Evolutionary conservation across 805 yeast species (phyloP), one percentile per base, ranked within the genome.

Genomic region (Ogataea paraovalis): DNA sequence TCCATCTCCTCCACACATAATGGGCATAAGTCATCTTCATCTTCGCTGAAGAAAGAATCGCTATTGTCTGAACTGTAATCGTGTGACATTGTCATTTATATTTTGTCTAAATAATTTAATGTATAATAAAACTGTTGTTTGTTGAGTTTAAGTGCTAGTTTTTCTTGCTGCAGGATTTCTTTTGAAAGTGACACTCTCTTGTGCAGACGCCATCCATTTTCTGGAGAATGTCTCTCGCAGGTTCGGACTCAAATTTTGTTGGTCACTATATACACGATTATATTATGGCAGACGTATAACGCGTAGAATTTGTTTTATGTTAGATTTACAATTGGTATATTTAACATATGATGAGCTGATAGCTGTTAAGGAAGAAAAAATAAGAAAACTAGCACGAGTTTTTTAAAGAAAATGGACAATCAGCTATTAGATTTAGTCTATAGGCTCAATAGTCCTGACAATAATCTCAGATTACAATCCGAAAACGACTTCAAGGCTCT

Each of bases 1-100:
- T 94, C 99, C 90, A 94, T 84, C 65, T 94, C 97, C 69, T 94
- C 99, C 62, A 91, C 92, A 73, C 99, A 94, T 53, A 94, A 79
- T 47, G 99, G 99, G 70, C 96, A 84, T 55, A 76, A 74, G 54
- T 87, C 95, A 56, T 83, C 92, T 58, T 86, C 94, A 49, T 84
- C 90, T 57, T 87, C 96, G 38, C 88, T 81, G 51, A 83, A 74
- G 55, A 82, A 81, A 28, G 82, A 69, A 60, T 82, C 86, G 59
- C 67, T 68, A 41, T 60, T 61, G 46, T 53, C 56, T 5, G 51
- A 45, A 25, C 46, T 48, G 46, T 48, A 50, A 33, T 55, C 56
- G 51, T 51, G 52, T 4, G 56, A 50, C 59, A 55, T 55, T 33
- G 16, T 42, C 5, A 7, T 16, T 25, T 20, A 9, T 41, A 8